Base-by-base conservation (phyloP, 352 stramenopile species). In the Pythium rhizo-oryzae region DNA sequence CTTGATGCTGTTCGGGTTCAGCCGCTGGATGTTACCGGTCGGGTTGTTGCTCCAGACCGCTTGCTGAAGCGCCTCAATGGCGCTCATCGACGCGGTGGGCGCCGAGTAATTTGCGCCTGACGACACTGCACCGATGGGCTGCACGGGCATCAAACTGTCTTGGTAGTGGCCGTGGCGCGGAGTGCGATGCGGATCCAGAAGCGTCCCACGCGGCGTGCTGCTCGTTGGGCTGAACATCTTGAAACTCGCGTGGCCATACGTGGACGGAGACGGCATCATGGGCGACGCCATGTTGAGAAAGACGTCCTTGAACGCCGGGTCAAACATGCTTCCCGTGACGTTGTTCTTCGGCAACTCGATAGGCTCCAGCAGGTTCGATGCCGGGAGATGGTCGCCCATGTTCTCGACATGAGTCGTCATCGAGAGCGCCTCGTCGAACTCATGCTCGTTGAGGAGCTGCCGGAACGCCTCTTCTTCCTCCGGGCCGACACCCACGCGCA, bases 391-490 rank as follows among this genome's bases (percentile, higher is more conserved):
- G 44, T 69, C 54, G 16, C 47, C 67, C 58, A 67, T 69, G 23
- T 23, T 39, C 52, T 66, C 59, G 41, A 58, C 23, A 3, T 65
- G 67, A 7, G 43, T 35, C 9, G 56, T 54, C 62, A 74, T 74
- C 28, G 49, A 23, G 8, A 70, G 18, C n/a, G 61, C 39, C 16
- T 84, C 77, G 1, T 70, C 54, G 39, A 85, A 85, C 37, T 85
- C 77, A 16, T 85, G 76, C 4, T 84, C 76, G 23, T 59, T 76
- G 4, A 90, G 66, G 41, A 89, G 70, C 37, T 86, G 76, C 0
- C 60, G 71, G 50, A 90, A 76, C 52, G 79, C 71, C 35, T 81
- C 77, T 58, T 86, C 79, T 43, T 87, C 81, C n/a, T 75, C 65
- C 0, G 65, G 52, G 0, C 59, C 47, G 53, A 57, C 58, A 39